Conservation (phyloP, 305 asterid species). For the Fraxinus baroniana region DNA sequence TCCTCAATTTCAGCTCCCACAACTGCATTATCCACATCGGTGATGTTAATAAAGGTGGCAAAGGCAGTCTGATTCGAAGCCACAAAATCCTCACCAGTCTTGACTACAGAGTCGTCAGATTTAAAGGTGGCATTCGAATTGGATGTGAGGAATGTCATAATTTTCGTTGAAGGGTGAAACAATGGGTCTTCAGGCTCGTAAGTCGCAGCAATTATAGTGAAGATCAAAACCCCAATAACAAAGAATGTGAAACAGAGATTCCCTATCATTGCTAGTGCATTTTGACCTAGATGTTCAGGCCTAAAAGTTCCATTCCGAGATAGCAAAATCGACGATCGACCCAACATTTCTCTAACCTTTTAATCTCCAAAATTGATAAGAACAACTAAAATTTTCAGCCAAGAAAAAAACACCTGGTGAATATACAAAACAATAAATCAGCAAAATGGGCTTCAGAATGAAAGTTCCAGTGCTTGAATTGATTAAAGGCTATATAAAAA, state of each 20-base stretch:
- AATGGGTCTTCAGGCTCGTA: slow-evolving; percentile 87
- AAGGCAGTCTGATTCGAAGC: slow-evolving; percentile 63
- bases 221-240: slow-evolving; percentile 72
- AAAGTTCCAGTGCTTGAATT: neutral
- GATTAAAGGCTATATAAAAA: neutral
- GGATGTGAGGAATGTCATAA: slow-evolving; percentile 71
- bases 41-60: slow-evolving; percentile 54
- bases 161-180: slow-evolving; percentile 77
- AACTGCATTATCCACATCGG: slow-evolving; percentile 53
- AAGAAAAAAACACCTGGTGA: neutral
- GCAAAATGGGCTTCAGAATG: slow-evolving; percentile 2
- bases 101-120: slow-evolving; percentile 63
- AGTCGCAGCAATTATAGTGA: slow-evolving; percentile 83
- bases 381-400: neutral
- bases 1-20: slow-evolving; percentile 14
- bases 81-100: slow-evolving; percentile 88
- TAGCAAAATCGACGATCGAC: slow-evolving; percentile 48
- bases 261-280: slow-evolving; percentile 72
- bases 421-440: neutral
- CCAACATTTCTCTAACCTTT: slow-evolving; percentile 44
- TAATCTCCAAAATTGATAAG: neutral
- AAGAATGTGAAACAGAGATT: slow-evolving; percentile 71
- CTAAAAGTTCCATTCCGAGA: slow-evolving; percentile 59
- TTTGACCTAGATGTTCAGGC: slow-evolving; percentile 73
- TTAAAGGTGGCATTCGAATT: slow-evolving; percentile 70